Percentiles rank a stretch among this genome's conserved stretches.
Conservation (phyloP, 805 yeast species). For the Metschnikowia proteae region DNA sequence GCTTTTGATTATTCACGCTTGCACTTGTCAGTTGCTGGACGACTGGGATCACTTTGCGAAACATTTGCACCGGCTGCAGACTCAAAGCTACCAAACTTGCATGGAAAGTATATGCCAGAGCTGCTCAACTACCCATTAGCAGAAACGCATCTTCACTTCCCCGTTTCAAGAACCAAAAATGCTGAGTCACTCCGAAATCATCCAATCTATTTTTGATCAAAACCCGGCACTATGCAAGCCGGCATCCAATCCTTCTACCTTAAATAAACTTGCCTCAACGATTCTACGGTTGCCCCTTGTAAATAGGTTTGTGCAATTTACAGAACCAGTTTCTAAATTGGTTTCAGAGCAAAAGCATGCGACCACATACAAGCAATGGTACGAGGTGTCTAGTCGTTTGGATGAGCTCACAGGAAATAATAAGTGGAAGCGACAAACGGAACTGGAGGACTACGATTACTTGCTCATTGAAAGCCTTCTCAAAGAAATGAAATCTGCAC, state of each 20-base stretch:
- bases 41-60: no score
- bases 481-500: slow-evolving; percentile 53
- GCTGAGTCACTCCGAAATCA: slow-evolving; percentile 14
- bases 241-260: slow-evolving; percentile 5
- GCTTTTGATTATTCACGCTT: neutral
- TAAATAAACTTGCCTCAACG: neutral
- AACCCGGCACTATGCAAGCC: slow-evolving; percentile 14
- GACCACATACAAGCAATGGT: slow-evolving; percentile 61
- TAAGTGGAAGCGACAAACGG: slow-evolving; percentile 64
- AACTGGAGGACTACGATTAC: slow-evolving; percentile 71
- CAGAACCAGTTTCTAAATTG: slow-evolving; percentile 9
- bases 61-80: no score
- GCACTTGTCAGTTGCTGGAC: no score
- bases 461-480: slow-evolving; percentile 52
- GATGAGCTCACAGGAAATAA: slow-evolving; percentile 65
- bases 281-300: slow-evolving; percentile 13
- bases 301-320: slow-evolving; percentile 10
- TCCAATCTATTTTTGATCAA: slow-evolving; percentile 13
- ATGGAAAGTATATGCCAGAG: neutral
- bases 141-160: neutral
- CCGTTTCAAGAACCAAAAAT: neutral
- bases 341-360: slow-evolving; percentile 32
- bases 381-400: slow-evolving; percentile 53
- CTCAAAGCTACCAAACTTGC: neutral
- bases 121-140: neutral